phyloP scores from a whole-genome alignment of 257 asterid genomes.

The Solanum raphanifolium region DNA sequence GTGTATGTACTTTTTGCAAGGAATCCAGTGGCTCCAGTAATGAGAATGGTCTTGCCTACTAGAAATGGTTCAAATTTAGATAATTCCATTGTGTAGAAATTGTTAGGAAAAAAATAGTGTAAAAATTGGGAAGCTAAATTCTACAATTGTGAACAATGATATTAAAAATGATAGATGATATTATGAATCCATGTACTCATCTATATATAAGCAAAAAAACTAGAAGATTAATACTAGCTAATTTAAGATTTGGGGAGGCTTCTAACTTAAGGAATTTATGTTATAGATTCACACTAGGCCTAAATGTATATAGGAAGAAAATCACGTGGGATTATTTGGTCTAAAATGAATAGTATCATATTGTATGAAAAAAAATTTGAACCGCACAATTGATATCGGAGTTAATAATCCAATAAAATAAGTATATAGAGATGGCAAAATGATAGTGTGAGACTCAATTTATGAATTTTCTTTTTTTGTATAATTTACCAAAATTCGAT shows the following conservation, averaged over 20 bases:
- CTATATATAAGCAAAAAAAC: neutral
- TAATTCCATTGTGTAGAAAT: conserved; percentile 18
- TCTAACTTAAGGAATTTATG: neutral
- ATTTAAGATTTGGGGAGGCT: neutral
- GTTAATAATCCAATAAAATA: too few species aligned
- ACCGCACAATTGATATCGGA: too few species aligned
- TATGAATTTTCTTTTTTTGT: too few species aligned
- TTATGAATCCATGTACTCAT: neutral
- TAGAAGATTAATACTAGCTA: neutral
- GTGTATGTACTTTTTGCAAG: conserved; percentile 32
- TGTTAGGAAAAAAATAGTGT: neutral
- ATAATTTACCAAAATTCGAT: too few species aligned
- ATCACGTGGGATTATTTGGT: neutral
- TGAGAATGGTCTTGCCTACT: conserved; percentile 39
- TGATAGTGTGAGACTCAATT: neutral
- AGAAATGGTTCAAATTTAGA: conserved; percentile 17
- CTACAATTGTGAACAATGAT: neutral
- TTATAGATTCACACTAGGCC: neutral
- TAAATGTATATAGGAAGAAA: neutral
- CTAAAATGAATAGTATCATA: neutral
- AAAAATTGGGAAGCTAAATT: neutral
- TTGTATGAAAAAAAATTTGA: too few species aligned
- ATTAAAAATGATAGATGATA: neutral
- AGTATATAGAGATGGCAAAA: neutral
- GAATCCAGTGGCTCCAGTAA: conserved; percentile 57